Evolutionary conservation across 345 rosid species (phyloP).

Genomic region (Schrenkiella parvula): DNA sequence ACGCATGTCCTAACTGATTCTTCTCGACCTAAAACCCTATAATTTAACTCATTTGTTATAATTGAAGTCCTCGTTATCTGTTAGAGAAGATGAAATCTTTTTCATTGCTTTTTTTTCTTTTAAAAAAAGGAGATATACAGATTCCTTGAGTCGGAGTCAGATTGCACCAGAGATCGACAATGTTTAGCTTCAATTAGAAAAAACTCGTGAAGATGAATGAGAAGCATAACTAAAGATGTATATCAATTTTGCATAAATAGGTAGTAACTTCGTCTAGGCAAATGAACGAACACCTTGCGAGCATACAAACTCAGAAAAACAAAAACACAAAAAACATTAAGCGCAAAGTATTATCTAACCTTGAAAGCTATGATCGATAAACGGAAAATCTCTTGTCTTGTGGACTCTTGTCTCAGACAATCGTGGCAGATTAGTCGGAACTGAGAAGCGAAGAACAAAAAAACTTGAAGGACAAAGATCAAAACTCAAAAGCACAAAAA

Average conservation of each 20-base stretch:
- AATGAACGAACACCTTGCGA: conserved; percentile 19
- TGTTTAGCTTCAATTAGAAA: not conserved
- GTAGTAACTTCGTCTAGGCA: not conserved
- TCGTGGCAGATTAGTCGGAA: conserved; percentile 17
- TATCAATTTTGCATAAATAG: not conserved
- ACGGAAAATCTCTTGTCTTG: conserved; percentile 3
- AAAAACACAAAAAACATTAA: not conserved
- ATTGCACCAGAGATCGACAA: not conserved
- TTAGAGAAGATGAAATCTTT: not conserved
- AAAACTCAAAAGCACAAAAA: not conserved
- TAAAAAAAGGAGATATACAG: not conserved
- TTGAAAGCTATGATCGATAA: not conserved
- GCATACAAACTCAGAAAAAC: not conserved
- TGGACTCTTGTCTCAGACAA: conserved; percentile 15
- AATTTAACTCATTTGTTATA: not conserved
- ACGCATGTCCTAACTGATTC: not conserved
- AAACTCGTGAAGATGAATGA: not conserved
- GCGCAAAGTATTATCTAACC: not conserved
- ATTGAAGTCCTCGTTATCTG: not conserved
- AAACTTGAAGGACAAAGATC: not conserved
- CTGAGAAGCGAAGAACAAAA: not conserved
- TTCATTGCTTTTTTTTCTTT: not conserved
- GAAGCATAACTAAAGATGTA: not conserved
- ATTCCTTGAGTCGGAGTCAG: not conserved
- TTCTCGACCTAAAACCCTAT: not conserved